Percentiles rank a stretch among this genome's conserved stretches.
These are phyloP conservation scores for Botrytis elliptica DNA, from an alignment of 2,329 filamentous ascomycete genomes.

Conservation along the genomic window DNA sequence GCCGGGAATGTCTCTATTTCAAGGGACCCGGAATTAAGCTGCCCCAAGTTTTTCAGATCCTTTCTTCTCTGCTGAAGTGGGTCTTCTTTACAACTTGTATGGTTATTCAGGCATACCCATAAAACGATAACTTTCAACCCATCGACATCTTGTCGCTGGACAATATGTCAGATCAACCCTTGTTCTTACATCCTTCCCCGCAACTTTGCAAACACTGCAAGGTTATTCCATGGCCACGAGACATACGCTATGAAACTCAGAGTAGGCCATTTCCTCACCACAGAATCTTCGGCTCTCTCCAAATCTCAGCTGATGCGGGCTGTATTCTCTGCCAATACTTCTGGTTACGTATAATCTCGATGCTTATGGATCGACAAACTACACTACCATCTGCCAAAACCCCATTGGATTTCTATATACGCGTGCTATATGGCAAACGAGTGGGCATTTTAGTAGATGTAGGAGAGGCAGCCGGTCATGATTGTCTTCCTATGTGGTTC, in stretches of 20 bases:
- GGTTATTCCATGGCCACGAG: neutral
- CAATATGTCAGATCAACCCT: neutral
- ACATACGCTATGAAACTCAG: neutral
- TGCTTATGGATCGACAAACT: neutral
- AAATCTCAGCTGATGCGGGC: neutral
- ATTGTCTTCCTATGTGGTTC: neutral
- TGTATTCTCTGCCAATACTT: neutral
- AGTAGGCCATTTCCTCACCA: neutral
- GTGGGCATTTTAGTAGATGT: neutral
- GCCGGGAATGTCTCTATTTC: neutral
- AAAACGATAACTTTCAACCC: neutral
- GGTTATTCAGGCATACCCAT: neutral
- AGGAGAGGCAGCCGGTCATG: neutral
- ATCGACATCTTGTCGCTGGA: neutral
- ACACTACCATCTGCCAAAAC: neutral
- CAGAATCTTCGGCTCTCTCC: neutral
- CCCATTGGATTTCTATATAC: neutral
- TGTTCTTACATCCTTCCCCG: neutral
- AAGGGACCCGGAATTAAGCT: neutral
- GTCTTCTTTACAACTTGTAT: neutral
- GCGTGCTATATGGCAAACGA: neutral
- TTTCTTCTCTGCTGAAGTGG: neutral
- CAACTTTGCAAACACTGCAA: neutral
- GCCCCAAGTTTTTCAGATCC: neutral
- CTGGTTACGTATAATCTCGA: neutral